These are phyloP conservation scores for Calocybe indica DNA, from an alignment of 768 basidiomycete species.

Conservation along the genomic window DNA sequence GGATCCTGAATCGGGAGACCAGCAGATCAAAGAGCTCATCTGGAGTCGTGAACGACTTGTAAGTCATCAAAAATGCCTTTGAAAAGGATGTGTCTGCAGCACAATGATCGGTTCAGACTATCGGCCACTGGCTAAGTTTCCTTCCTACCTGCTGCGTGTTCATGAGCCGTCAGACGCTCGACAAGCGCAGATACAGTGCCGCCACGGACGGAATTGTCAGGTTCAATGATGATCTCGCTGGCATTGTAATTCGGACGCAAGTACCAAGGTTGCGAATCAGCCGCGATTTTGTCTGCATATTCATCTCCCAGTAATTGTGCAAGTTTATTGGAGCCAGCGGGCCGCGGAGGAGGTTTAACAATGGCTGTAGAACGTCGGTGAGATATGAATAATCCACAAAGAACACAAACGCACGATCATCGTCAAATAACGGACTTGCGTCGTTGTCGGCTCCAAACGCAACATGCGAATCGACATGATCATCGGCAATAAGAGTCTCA, in stretches of 20 bases:
- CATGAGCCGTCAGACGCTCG: slow-evolving; percentile 88
- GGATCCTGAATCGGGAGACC: slow-evolving; percentile 72
- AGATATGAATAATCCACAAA: background rate
- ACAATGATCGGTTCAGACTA: slow-evolving; percentile 1
- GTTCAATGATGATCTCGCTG: slow-evolving; percentile 79
- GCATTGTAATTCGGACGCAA: slow-evolving; percentile 75
- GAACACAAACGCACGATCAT: slow-evolving; percentile 28
- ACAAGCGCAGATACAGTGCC: slow-evolving; percentile 85
- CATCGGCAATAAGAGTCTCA: slow-evolving; percentile 7
- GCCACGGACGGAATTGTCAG: slow-evolving; percentile 78
- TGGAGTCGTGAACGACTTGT: slow-evolving; percentile 86
- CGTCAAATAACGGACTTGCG: slow-evolving; percentile 25
- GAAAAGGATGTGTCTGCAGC: slow-evolving; percentile 55
- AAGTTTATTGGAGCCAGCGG: slow-evolving; percentile 47
- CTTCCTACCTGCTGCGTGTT: slow-evolving; percentile 51
- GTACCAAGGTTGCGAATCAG: slow-evolving; percentile 69
- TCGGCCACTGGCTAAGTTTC: slow-evolving; percentile 1
- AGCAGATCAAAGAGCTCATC: slow-evolving; percentile 81
- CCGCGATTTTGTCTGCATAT: slow-evolving; percentile 36
- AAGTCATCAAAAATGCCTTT: slow-evolving; percentile 91
- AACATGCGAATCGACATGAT: slow-evolving; percentile 1
- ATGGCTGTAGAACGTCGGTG: background rate
- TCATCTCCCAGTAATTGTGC: slow-evolving; percentile 61
- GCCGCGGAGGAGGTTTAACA: slow-evolving; percentile 6
- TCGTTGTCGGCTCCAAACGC: slow-evolving; percentile 7